phyloP scores from a whole-genome alignment of 768 basidiomycete genomes.

The Suillus sp. region DNA sequence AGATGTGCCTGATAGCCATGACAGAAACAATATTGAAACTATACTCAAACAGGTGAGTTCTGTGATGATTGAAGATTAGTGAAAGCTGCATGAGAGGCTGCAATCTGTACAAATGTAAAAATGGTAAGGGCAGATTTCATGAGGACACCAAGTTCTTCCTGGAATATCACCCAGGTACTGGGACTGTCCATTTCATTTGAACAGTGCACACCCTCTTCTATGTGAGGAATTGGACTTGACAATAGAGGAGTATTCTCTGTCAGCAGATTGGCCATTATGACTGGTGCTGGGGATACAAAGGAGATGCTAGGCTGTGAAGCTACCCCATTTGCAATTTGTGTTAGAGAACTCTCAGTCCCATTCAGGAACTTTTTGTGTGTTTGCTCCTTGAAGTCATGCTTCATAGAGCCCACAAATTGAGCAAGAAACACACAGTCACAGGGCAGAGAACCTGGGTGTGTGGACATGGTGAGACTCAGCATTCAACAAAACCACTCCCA shows the following conservation, averaged over 20 bases:
- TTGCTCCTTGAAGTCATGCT: background rate
- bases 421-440: slow-evolving; percentile 69
- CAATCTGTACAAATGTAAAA: slow-evolving; percentile 55
- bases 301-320: slow-evolving; percentile 10
- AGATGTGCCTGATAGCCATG: slow-evolving; percentile 87
- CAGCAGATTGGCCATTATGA: slow-evolving; percentile 4
- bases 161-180: slow-evolving; percentile 39
- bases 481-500: too few species aligned
- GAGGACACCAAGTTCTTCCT: slow-evolving; percentile 63
- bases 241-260: slow-evolving; percentile 64
- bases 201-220: slow-evolving; percentile 50
- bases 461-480: too few species aligned
- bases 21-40: slow-evolving; percentile 84
- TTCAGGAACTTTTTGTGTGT: background rate
- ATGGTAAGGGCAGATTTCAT: slow-evolving; percentile 69
- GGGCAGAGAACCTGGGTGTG: slow-evolving; percentile 53
- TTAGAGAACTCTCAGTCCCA: background rate
- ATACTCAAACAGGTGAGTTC: slow-evolving; percentile 83
- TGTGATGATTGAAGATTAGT: slow-evolving; percentile 28
- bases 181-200: slow-evolving; percentile 25
- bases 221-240: slow-evolving; percentile 50
- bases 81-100: background rate
- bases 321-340: background rate
- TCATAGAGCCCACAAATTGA: slow-evolving; percentile 37
- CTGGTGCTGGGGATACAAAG: slow-evolving; percentile 17